Percentiles rank a stretch among this genome's conserved stretches.
These are phyloP conservation scores for Mucor mucedo DNA, from an alignment of 371 early-diverging fungal genomes.

Conservation along the genomic window DNA sequence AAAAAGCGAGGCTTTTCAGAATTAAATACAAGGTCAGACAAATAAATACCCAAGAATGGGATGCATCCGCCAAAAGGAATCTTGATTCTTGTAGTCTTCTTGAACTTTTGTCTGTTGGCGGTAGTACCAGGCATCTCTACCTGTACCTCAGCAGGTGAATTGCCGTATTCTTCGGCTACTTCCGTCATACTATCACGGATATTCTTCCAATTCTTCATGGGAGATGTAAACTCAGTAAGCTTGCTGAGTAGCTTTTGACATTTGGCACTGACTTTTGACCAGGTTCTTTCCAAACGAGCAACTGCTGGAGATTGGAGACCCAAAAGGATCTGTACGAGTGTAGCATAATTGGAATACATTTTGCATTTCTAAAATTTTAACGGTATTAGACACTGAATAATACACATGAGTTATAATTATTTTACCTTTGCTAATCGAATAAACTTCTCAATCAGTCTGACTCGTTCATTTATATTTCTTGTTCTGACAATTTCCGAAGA, in stretches of 20 bases:
- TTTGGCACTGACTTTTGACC: conserved; percentile 58
- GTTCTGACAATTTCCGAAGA: conserved; percentile 68
- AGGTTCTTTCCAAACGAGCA: conserved; percentile 63
- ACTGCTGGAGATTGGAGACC: conserved; percentile 69
- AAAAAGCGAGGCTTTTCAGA: conserved; percentile 64
- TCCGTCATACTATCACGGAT: conserved; percentile 69
- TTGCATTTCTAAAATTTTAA: conserved; percentile 58
- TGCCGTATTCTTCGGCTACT: conserved; percentile 64
- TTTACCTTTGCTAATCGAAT: conserved; percentile 73
- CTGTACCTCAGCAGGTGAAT: conserved; percentile 43
- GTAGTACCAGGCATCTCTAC: conserved; percentile 45
- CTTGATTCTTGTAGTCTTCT: conserved; percentile 36
- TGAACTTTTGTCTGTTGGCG: conserved; percentile 27
- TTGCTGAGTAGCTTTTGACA: conserved; percentile 60
- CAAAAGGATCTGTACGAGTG: conserved; percentile 65
- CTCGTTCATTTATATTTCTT: conserved; percentile 56
- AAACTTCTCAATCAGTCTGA: conserved; percentile 69
- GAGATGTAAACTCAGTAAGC: conserved; percentile 61
- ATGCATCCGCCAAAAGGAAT: conserved; percentile 64
- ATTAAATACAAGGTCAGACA: conserved; percentile 72
- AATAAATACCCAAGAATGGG: conserved; percentile 68
- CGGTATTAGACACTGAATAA: not conserved
- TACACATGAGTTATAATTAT: no score
- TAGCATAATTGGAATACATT: conserved; percentile 68
- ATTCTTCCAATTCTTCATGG: conserved; percentile 68